Evolutionary conservation across 371 early-diverging fungal species (phyloP).

Genomic region (Catenaria anguillulae): DNA sequence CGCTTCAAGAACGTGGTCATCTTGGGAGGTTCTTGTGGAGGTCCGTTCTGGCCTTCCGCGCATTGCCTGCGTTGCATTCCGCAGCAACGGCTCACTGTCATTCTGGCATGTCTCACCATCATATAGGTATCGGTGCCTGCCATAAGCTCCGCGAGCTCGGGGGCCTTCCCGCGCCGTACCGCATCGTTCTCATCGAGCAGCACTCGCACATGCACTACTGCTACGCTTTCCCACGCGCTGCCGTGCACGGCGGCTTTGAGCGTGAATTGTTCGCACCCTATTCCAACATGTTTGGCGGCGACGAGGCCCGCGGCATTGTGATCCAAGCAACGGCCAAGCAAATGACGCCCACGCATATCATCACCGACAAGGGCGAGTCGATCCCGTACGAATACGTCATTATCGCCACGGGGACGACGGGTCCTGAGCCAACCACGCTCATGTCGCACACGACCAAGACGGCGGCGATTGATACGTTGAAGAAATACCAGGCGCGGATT

Average conservation of each 20-base stretch:
- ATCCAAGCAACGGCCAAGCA: slow-evolving; percentile 30
- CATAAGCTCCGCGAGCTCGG: not conserved
- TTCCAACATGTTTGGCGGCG: slow-evolving; percentile 23
- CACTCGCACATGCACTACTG: slow-evolving; percentile 44
- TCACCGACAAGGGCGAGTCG: slow-evolving; percentile 28
- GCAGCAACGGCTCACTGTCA: too few relatives aligned
- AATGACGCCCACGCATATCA: slow-evolving; percentile 30
- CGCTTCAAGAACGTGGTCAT: slow-evolving; percentile 30
- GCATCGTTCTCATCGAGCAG: slow-evolving; percentile 39
- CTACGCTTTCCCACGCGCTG: slow-evolving; percentile 46
- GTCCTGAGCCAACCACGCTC: slow-evolving; percentile 34
- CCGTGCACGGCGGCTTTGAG: slow-evolving; percentile 41
- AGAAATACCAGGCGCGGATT: slow-evolving; percentile 32
- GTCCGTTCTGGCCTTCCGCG: too few relatives aligned
- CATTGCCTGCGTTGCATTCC: too few relatives aligned
- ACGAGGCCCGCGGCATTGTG: slow-evolving; percentile 31
- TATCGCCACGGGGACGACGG: slow-evolving; percentile 35
- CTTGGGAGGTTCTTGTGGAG: slow-evolving; percentile 35
- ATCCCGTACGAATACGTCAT: slow-evolving; percentile 41
- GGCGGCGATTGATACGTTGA: slow-evolving; percentile 25
- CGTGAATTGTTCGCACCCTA: slow-evolving; percentile 43
- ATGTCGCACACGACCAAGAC: slow-evolving; percentile 22
- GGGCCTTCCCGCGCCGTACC: slow-evolving; percentile 23
- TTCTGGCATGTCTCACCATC: too few relatives aligned
- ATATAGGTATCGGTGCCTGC: slow-evolving; percentile 17